Conservation (phyloP, 1,139 yeast genomes). For the Nakaseomyces delphensis region DNA sequence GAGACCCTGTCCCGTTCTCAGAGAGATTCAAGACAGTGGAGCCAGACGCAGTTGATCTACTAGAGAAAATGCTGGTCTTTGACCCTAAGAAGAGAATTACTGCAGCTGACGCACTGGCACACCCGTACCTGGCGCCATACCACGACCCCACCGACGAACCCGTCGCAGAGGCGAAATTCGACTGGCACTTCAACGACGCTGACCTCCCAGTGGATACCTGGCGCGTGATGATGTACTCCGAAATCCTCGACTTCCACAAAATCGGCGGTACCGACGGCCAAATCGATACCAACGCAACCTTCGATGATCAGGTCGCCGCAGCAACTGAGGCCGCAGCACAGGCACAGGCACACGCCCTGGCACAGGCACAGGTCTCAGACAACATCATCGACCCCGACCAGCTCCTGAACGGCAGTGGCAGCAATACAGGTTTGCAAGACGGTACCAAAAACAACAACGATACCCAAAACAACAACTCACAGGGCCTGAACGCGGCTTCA, state of each 20-base stretch:
- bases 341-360: conserved; percentile 29
- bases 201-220: conserved; percentile 96
- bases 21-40: conserved; percentile 82
- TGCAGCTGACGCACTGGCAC: conserved; percentile 82
- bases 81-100: conserved; percentile 92
- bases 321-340: conserved; percentile 32
- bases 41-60: conserved; percentile 82
- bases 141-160: conserved; percentile 99
- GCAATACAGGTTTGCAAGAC: neutral
- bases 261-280: conserved; percentile 32
- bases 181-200: conserved; percentile 98
- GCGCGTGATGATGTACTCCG: conserved; percentile 99
- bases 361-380: conserved; percentile 12
- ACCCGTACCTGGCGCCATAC: conserved; percentile 92
- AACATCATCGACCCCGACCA: conserved; percentile 3
- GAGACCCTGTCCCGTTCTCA: conserved; percentile 82
- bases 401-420: conserved; percentile 4
- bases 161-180: conserved; percentile 82
- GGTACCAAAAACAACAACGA: neutral
- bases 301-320: conserved; percentile 32
- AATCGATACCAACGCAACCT: conserved; percentile 30
- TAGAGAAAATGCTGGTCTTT: conserved; percentile 84
- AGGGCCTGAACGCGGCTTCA: conserved; percentile 6
- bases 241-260: conserved; percentile 84
- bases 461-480: neutral